phyloP scores from a whole-genome alignment of 1,139 yeast species.

The Taiozyma onychis region DNA sequence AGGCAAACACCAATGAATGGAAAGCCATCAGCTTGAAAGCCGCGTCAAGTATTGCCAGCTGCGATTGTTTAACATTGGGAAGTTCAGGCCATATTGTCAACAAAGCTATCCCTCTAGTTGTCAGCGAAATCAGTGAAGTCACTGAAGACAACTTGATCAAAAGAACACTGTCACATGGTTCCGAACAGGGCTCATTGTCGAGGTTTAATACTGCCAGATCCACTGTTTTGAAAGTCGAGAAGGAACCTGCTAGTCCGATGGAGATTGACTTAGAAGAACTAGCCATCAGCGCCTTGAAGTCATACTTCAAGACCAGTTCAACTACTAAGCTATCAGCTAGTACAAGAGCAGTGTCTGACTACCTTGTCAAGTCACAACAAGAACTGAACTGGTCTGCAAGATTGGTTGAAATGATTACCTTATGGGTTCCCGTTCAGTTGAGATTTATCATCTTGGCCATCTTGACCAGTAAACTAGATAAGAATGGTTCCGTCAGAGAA shows the following conservation, averaged over 20 bases:
- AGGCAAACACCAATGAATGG: constrained; percentile 18
- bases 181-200: constrained; percentile 13
- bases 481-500: constrained; percentile 10
- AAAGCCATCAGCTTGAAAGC: constrained; percentile 19
- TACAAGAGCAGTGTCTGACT: constrained; percentile 38
- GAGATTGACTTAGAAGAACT: constrained; percentile 26
- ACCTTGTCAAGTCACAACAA: constrained; percentile 27
- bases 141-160: constrained; percentile 14
- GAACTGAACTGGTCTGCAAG: constrained; percentile 44
- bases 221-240: background rate
- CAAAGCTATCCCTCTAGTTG: constrained; percentile 15
- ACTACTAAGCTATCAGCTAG: constrained; percentile 44
- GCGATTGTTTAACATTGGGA: constrained; percentile 13
- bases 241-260: constrained; percentile 6
- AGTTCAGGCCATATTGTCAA: constrained; percentile 12
- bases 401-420: constrained; percentile 59
- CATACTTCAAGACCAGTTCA: constrained; percentile 46
- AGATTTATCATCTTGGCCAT: constrained; percentile 61
- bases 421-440: constrained; percentile 85
- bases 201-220: constrained; percentile 17
- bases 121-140: constrained; percentile 14
- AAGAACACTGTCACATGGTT: constrained; percentile 14
- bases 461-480: constrained; percentile 30
- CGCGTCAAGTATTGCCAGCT: constrained; percentile 18
- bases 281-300: constrained; percentile 38